Evolutionary conservation across 208 protist species (phyloP).

Genomic region (Acanthamoeba culbertsoni): DNA sequence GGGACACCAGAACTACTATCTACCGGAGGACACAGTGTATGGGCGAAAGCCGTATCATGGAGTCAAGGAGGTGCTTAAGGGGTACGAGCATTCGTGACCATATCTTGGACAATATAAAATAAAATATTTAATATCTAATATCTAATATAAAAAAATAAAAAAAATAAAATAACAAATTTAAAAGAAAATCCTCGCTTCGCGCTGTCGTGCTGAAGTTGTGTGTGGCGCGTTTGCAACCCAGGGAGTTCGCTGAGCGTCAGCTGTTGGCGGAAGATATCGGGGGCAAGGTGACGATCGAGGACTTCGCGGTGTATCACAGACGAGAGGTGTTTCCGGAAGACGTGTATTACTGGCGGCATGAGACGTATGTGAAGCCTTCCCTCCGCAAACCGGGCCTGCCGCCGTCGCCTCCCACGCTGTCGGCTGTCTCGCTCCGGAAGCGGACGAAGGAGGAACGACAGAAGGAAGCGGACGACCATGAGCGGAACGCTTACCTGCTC

Average conservation of each 20-base stretch:
- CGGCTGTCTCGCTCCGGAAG: background rate
- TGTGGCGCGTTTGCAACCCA: background rate
- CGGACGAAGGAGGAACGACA: background rate
- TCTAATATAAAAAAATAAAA: no score
- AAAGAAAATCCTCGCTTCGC: no score
- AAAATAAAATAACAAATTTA: no score
- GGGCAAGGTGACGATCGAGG: background rate
- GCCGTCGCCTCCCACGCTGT: background rate
- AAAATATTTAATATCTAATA: no score
- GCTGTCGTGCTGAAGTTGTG: background rate
- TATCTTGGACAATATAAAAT: no score
- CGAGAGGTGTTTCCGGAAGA: background rate
- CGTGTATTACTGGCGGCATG: constrained; percentile 6
- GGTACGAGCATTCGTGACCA: no score
- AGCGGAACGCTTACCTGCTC: background rate
- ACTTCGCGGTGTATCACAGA: background rate
- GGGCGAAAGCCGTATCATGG: constrained; percentile 16
- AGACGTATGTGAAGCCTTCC: background rate
- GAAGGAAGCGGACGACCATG: background rate
- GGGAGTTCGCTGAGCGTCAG: background rate
- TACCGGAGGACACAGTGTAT: background rate
- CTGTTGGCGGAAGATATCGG: background rate
- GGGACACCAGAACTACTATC: background rate
- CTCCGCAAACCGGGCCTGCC: no score
- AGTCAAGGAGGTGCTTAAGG: background rate